Evolutionary conservation across 306 rosid genomes (phyloP), one percentile per base, ranked within the genome.

Genomic region (Acacia acuminata): DNA sequence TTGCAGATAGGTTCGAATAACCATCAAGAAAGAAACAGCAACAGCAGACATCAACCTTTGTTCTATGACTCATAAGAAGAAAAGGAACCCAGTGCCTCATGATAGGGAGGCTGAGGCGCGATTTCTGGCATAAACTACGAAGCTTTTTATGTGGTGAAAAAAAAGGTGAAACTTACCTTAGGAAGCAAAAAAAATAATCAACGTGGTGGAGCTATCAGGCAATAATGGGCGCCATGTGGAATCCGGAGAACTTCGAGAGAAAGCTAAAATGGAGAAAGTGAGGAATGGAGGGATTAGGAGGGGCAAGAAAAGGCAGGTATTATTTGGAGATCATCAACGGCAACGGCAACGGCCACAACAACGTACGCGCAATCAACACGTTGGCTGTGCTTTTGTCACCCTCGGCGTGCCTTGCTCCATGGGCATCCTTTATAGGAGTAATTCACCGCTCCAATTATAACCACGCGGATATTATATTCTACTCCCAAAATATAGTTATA

Each of bases 341-440:
- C 64, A 58, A 58, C 64, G 11, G 9, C 32, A 8, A 58, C 64
- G 11, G 9, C 32, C 17, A 4, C 32, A 25, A 20, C 32, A 30
- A 32, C 45, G 15, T 27, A 65, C 80, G 47, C 82, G 82, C 82
- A 43, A 22, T 71, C 3, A 9, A 78, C 81, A 42, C 81, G 86
- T 77, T 20, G 7, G 67, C 20, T 24, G 24, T 19, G 10, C 20
- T 30, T 16, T 7, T 2, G 70, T 30, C 70, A 30, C 70, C 20
- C n/a, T 1, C 70, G 38, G n/a, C 70, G 10, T 32, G 70, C 10
- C 68, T 25, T 5, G 3, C 38, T 25, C 8, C 19, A 4, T 13
- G 68, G 27, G 38, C 38, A 7, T 11, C 75, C 25, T 27, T 34
- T 15, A 63, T 43, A 20, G 19, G 32, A 30, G 32, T 3, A 32